phyloP scores from a whole-genome alignment of 2,329 filamentous ascomycete genomes.

The Teratosphaeriaceae sp. region DNA sequence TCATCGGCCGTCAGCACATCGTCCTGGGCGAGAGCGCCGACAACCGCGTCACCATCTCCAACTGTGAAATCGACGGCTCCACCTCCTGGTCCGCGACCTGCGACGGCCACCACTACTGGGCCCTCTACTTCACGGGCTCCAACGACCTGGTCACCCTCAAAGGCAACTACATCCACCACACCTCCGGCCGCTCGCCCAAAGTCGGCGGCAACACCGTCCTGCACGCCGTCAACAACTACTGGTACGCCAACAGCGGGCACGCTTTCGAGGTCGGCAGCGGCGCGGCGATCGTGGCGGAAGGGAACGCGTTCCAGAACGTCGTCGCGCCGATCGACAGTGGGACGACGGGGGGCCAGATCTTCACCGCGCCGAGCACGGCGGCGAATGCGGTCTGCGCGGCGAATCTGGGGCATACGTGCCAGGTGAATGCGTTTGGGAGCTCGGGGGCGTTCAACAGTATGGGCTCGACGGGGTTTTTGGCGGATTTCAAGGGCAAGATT shows the following conservation, averaged over 20 bases:
- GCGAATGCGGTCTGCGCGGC: conserved; percentile 5
- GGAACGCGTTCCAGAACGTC: conserved; percentile 53
- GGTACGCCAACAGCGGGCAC: conserved; percentile 48
- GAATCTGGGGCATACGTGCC: conserved; percentile 44
- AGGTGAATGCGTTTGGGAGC: conserved; percentile 37
- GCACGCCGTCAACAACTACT: conserved; percentile 58
- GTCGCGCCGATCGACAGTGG: conserved; percentile 33
- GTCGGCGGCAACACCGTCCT: conserved; percentile 50
- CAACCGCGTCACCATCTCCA: conserved; percentile 54
- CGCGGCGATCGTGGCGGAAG: conserved; percentile 46
- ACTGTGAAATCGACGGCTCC: conserved; percentile 52
- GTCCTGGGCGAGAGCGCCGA: conserved; percentile 50
- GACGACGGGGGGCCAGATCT: conserved; percentile 33
- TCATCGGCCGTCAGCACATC: conserved; percentile 55
- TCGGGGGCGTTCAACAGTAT: conserved; percentile 15
- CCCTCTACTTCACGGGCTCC: conserved; percentile 50
- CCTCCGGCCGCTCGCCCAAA: conserved; percentile 52
- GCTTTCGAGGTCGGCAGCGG: conserved; percentile 47
- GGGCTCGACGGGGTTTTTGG: conserved; percentile 43
- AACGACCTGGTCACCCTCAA: conserved; percentile 53
- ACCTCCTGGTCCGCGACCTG: conserved; percentile 52
- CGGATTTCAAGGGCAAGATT: conserved; percentile 48
- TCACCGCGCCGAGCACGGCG: conserved; percentile 23
- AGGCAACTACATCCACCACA: conserved; percentile 56
- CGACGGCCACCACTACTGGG: conserved; percentile 56